Evolutionary conservation across 805 yeast genomes (phyloP).

Genomic region (Danielozyma ontarioensis): DNA sequence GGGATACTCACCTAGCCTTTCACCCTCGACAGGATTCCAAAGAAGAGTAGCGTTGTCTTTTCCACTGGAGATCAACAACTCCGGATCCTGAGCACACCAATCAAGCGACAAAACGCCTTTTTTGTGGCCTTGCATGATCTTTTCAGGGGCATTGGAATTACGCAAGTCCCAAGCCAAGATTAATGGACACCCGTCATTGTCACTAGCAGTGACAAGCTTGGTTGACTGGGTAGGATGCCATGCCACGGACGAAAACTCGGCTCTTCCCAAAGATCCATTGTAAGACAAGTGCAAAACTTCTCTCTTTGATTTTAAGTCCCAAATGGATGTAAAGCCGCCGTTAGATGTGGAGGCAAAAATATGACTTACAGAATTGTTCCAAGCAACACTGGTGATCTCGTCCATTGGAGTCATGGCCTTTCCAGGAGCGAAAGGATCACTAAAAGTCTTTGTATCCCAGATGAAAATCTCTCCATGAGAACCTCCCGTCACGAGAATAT

Average conservation of each 20-base stretch:
- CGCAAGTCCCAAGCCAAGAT: slow-evolving; percentile 91
- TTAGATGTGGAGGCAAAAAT: slow-evolving; percentile 88
- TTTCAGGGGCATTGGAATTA: slow-evolving; percentile 88
- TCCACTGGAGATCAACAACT: slow-evolving; percentile 81
- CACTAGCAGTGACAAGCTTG: slow-evolving; percentile 81
- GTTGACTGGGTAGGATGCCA: slow-evolving; percentile 96
- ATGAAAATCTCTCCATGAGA: slow-evolving; percentile 81
- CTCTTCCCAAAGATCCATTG: slow-evolving; percentile 51
- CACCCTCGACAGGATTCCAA: slow-evolving; percentile 85
- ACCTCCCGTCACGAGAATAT: slow-evolving; percentile 82
- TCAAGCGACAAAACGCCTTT: slow-evolving; percentile 87
- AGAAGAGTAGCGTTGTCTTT: slow-evolving; percentile 81
- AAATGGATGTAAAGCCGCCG: slow-evolving; percentile 81
- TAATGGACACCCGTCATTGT: slow-evolving; percentile 72
- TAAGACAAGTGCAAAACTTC: slow-evolving; percentile 85
- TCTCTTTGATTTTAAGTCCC: slow-evolving; percentile 86
- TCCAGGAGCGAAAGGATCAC: slow-evolving; percentile 66
- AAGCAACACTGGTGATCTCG: slow-evolving; percentile 73
- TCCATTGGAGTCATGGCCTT: slow-evolving; percentile 75
- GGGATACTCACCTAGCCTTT: slow-evolving; percentile 79
- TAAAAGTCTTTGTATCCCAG: slow-evolving; percentile 76
- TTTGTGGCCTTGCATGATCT: slow-evolving; percentile 68
- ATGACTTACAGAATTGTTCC: slow-evolving; percentile 82
- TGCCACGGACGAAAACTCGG: slow-evolving; percentile 73
- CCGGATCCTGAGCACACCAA: slow-evolving; percentile 86